A percentile compares a stretch with the other conserved stretches of the same genome.
These are phyloP conservation scores for Lepidium sativum DNA, from an alignment of 345 rosid genomes.

Conservation along the genomic window DNA sequence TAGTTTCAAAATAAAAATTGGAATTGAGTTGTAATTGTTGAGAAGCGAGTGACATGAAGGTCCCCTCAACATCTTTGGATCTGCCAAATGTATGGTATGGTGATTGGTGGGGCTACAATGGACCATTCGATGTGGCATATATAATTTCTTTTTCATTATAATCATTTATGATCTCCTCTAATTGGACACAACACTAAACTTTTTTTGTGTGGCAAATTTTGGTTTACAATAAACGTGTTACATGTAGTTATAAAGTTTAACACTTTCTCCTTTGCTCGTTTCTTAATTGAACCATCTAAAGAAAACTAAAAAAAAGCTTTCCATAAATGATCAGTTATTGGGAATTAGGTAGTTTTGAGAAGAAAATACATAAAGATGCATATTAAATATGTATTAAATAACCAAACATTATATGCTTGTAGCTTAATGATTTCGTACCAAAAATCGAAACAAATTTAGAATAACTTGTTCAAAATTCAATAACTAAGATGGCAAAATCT, in stretches of 20 bases:
- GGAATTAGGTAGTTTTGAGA: not conserved
- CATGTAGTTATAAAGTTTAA: not conserved
- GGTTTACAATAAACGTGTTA: not conserved
- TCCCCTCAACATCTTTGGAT: constrained; percentile 13
- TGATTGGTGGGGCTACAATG: constrained; percentile 15
- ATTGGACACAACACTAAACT: not conserved
- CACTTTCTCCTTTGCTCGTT: not conserved
- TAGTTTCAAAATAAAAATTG: not conserved
- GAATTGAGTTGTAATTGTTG: constrained; percentile 5
- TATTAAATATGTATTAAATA: not conserved
- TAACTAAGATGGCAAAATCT: not conserved
- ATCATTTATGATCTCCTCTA: not conserved
- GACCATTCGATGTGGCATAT: constrained; percentile 1
- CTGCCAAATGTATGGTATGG: not conserved
- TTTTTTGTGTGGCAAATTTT: not conserved
- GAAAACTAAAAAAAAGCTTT: not conserved
- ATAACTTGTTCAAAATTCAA: not conserved
- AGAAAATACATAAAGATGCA: not conserved
- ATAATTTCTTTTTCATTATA: not conserved
- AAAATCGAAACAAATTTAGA: not conserved
- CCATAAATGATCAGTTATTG: not conserved
- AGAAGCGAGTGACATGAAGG: constrained; percentile 14
- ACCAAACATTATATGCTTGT: not conserved
- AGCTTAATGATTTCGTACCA: not conserved
- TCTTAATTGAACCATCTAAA: not conserved